Percentiles rank a stretch among this genome's conserved stretches.
Evolutionary conservation across 768 basidiomycete genomes (phyloP).

Genomic region (Trametopsis cervina): DNA sequence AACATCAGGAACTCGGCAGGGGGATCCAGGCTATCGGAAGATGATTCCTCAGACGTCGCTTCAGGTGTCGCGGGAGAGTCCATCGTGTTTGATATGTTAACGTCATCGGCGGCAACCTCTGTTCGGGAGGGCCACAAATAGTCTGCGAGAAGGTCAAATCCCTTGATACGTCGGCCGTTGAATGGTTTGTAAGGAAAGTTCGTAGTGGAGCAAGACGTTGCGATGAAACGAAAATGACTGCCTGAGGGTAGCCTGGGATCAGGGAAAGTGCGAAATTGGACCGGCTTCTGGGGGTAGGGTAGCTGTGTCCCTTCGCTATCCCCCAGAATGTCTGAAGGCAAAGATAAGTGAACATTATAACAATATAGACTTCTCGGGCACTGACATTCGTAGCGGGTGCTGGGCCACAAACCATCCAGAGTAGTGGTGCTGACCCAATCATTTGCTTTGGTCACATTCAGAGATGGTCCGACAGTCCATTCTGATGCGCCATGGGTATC

Average conservation of each 20-base stretch:
- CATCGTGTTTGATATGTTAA: background rate
- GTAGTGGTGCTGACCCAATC: constrained; percentile 57
- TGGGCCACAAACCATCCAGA: constrained; percentile 58
- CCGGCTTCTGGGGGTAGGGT: constrained; percentile 42
- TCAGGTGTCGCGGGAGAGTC: background rate
- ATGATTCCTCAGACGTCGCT: background rate
- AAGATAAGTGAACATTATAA: constrained; percentile 7
- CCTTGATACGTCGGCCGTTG: constrained; percentile 46
- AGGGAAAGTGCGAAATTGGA: constrained; percentile 68
- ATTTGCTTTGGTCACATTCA: constrained; percentile 34
- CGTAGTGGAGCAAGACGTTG: constrained; percentile 58
- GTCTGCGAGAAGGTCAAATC: constrained; percentile 57
- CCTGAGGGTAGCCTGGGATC: constrained; percentile 52
- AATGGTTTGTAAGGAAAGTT: constrained; percentile 69
- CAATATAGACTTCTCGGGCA: constrained; percentile 5
- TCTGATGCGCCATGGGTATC: constrained; percentile 17
- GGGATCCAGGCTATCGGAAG: constrained; percentile 12
- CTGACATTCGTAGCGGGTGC: constrained; percentile 65
- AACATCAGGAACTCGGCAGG: constrained; percentile 58
- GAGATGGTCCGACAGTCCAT: constrained; percentile 51
- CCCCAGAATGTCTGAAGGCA: constrained; percentile 34
- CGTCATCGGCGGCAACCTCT: background rate
- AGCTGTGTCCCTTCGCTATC: constrained; percentile 36
- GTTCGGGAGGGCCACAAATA: constrained; percentile 34
- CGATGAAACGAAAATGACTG: constrained; percentile 60